These are phyloP conservation scores for Calvatia gigantea DNA, from an alignment of 768 basidiomycete species.

Conservation along the genomic window DNA sequence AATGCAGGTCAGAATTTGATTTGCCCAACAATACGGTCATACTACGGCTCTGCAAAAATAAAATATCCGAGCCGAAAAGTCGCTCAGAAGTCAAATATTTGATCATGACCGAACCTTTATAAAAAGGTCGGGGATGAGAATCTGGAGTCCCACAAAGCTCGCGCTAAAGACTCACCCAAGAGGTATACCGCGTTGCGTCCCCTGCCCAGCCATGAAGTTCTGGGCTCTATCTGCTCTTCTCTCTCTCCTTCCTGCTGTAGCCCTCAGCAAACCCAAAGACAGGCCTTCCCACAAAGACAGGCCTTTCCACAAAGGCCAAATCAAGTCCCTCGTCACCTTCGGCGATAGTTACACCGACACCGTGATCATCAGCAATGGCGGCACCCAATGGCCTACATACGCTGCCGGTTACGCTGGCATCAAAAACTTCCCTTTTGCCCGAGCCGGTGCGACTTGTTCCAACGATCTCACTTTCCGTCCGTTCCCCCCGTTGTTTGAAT, in stretches of 20 bases:
- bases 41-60: background rate
- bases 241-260: background rate
- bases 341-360: conserved; percentile 66
- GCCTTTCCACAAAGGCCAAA: conserved; percentile 31
- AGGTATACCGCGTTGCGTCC: too few relatives aligned
- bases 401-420: conserved; percentile 52
- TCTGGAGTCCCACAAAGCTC: background rate
- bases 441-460: conserved; percentile 63
- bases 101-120: background rate
- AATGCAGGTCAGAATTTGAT: background rate
- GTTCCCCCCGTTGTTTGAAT: conserved; percentile 56
- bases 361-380: conserved; percentile 34
- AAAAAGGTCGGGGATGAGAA: background rate
- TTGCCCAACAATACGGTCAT: background rate
- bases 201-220: background rate
- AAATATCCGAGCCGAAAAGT: background rate
- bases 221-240: background rate
- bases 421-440: conserved; percentile 53
- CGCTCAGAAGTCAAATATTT: background rate
- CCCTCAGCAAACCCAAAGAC: background rate
- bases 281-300: conserved; percentile 9
- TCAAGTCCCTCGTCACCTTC: conserved; percentile 64
- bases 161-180: background rate
- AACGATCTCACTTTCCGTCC: conserved; percentile 56
- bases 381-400: conserved; percentile 58